Percentiles rank a stretch among this genome's conserved stretches.
Conservation (phyloP, 2,329 filamentous ascomycete species). For the Aureobasidium mangrovei region DNA sequence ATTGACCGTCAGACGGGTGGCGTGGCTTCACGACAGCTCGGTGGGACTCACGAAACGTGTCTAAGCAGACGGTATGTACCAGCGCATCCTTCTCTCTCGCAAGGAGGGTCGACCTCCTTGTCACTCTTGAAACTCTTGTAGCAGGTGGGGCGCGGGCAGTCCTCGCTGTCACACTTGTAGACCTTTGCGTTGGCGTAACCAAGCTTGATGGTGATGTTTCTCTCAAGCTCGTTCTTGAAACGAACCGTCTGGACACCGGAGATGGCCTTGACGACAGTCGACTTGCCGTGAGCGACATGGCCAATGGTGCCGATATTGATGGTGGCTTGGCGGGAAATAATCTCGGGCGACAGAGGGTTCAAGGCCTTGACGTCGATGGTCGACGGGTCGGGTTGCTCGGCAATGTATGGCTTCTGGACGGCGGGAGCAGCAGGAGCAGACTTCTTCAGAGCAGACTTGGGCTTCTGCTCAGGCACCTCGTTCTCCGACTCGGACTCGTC, state of each 20-base stretch:
- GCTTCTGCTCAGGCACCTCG: slow-evolving; percentile 52
- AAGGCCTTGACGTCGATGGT: slow-evolving; percentile 75
- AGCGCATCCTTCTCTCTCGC: slow-evolving; percentile 82
- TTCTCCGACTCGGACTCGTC: slow-evolving; percentile 65
- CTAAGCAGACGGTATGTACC: slow-evolving; percentile 82
- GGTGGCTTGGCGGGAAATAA: slow-evolving; percentile 73
- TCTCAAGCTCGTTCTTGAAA: slow-evolving; percentile 99
- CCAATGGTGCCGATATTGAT: slow-evolving; percentile 99
- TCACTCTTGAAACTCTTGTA: slow-evolving; percentile 97
- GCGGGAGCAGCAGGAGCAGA: slow-evolving; percentile 47
- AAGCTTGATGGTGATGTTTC: slow-evolving; percentile 99
- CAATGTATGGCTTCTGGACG: slow-evolving; percentile 56
- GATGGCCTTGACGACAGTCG: slow-evolving; percentile 97
- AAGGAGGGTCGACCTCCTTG: slow-evolving; percentile 95
- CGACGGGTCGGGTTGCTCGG: slow-evolving; percentile 87
- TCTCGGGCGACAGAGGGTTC: slow-evolving; percentile 84
- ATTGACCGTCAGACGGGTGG: not conserved
- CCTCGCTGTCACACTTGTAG: slow-evolving; percentile 91
- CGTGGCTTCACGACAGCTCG: not conserved
- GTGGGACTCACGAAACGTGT: slow-evolving; percentile 72
- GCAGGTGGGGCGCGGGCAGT: slow-evolving; percentile 89
- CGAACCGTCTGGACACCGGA: slow-evolving; percentile 97
- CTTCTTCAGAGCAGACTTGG: slow-evolving; percentile 84
- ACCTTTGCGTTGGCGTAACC: slow-evolving; percentile 99
- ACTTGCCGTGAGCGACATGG: slow-evolving; percentile 98